Base-by-base conservation (phyloP, 768 basidiomycete species). In the Hysterangium stoloniferum region DNA sequence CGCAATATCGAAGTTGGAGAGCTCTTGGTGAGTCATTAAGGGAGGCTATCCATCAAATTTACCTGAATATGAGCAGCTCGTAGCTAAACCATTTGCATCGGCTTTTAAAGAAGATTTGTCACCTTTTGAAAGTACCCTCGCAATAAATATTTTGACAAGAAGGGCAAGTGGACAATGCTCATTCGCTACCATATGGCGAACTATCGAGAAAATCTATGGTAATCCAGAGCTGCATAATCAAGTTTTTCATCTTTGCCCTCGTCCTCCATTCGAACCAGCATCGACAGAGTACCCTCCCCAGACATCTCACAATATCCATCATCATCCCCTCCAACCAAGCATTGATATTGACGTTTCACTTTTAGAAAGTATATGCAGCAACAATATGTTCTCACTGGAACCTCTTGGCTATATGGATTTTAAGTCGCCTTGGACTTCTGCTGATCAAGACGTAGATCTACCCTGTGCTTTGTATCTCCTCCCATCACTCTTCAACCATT, bases 401-500 rank as follows among this genome's bases (percentile, higher is more conserved):
- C n/a, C 46, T 31, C 20, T 47, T 8, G 9, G 33, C n/a, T 34
- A 34, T n/a, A n/a, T n/a, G 9, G 33, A 34, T 9, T 34, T 34
- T 45, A 46, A 13, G 47, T 20, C n/a, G n/a, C n/a, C n/a, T n/a
- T n/a, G n/a, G n/a, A n/a, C n/a, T n/a, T n/a, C n/a, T n/a, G n/a
- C n/a, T n/a, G n/a, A n/a, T n/a, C n/a, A n/a, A n/a, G n/a, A n/a
- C n/a, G n/a, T n/a, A n/a, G 45, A 58, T 34, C 6, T 31, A 6
- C 55, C 58, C 1, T 47, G 53, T 8, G 64, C 59, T 11, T 58
- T 68, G 36, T 66, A 64, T 53, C 25, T 59, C 24, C 45, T 57
- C 9, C 59, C 65, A 0, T 67, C 67, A 0, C 54, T 67, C 15
- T 60, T 66, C 60, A 70, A 70, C 54, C 68, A 70, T 49, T 54